Base-by-base conservation (phyloP, 306 rosid species). In the Quercus agrifolia region DNA sequence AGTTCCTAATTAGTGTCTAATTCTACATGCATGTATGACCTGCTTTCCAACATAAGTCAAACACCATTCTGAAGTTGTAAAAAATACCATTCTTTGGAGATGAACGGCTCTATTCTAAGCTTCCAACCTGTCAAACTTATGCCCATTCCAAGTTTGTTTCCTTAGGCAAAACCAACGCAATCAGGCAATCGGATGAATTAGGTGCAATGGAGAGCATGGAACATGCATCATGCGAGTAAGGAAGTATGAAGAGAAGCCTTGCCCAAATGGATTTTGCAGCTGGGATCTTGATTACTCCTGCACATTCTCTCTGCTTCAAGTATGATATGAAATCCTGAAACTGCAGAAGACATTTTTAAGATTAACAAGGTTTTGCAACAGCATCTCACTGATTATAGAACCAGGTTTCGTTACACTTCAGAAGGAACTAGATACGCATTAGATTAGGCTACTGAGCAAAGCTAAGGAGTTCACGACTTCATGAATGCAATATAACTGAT, bases 271-370 rank as follows among this genome's bases (percentile, higher is more conserved):
- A 86, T 85, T 88, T 92, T 21, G 90, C 80, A 31, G 94, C 90
- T 49, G 97, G 97, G 70, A 92, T 83, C 83, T 95, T 95, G 59
- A 92, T 95, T 71, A 95, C 99, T 82, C 99, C 99, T 0, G 99
- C 94, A 83, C 99, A 95, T 52, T 90, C 99, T 85, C 94, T 95
- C 90, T 92, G 98, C 91, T 95, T 91, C 81, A 95, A 87, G 90
- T 95, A 95, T 56, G 92, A 79, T 82, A 91, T 66, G 73, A 92
- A 92, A 86, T 91, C 99, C 97, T 92, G 99, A 90, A 92, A 92
- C 99, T 95, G 97, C 79, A 85, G 25, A 62, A 61, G 63, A 83
- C 54, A 77, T 41, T 75, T 18, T 4, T 33, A 75, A 75, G 83
- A 79, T 41, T 7, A 41, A 41, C 46, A 41, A 41, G 46, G 46